Evolutionary conservation across 2,329 filamentous ascomycete species (phyloP).

Genomic region (Phialemoniopsis sp.): DNA sequence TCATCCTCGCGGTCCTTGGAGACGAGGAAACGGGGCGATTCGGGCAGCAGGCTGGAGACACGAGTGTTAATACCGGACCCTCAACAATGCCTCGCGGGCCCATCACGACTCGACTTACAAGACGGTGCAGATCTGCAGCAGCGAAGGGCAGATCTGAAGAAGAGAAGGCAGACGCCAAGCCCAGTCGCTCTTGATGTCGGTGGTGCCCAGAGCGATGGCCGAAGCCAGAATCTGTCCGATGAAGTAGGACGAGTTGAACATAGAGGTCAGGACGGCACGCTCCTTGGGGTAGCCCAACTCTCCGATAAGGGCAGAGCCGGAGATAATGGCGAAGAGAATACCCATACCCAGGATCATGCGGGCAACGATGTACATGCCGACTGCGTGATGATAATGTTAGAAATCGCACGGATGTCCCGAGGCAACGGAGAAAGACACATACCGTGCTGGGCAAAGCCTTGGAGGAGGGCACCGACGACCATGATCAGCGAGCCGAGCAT

Average conservation of each 20-base stretch:
- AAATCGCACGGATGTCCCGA: too few relatives aligned
- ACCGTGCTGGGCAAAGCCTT: conserved; percentile 44
- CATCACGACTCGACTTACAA: conserved; percentile 19
- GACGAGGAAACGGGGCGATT: conserved; percentile 56
- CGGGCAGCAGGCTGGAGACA: conserved; percentile 33
- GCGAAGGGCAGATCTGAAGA: conserved; percentile 39
- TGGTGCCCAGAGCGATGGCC: conserved; percentile 46
- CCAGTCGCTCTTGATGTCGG: conserved; percentile 29
- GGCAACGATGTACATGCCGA: conserved; percentile 54
- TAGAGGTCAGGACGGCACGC: conserved; percentile 51
- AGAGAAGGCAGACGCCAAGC: conserved; percentile 40
- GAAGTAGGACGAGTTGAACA: conserved; percentile 57
- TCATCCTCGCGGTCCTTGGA: conserved; percentile 44
- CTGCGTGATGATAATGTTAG: conserved; percentile 10
- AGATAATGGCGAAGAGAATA: conserved; percentile 55
- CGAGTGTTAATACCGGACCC: too few relatives aligned
- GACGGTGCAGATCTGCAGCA: conserved; percentile 32
- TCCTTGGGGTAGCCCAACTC: conserved; percentile 59
- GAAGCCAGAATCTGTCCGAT: conserved; percentile 46
- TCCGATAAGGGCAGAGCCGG: conserved; percentile 53
- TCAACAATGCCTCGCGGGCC: too few relatives aligned
- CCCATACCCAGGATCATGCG: conserved; percentile 58
- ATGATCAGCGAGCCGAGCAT: conserved; percentile 51
- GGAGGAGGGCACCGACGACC: conserved; percentile 49
- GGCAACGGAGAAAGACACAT: conserved; percentile 1